Percentiles rank a stretch among this genome's conserved stretches.
These are phyloP conservation scores for Hygrophoropsis aurantiaca DNA, from an alignment of 768 basidiomycete species.

Conservation along the genomic window DNA sequence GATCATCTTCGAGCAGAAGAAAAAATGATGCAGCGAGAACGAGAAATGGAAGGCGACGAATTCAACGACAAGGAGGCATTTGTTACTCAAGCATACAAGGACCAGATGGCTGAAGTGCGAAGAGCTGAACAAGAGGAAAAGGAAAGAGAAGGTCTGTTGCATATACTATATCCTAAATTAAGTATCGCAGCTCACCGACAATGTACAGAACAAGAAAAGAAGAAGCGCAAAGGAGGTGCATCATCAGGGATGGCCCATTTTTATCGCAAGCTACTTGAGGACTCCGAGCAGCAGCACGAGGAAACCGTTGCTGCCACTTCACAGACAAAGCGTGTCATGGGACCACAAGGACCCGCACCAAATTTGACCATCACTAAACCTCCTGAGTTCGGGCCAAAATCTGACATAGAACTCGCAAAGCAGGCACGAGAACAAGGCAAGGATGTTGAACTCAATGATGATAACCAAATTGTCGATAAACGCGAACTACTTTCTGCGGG, in stretches of 20 bases:
- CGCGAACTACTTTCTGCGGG: constrained; percentile 90
- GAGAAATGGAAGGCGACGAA: constrained; percentile 90
- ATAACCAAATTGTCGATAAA: constrained; percentile 96
- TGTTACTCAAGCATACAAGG: constrained; percentile 96
- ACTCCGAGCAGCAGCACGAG: constrained; percentile 80
- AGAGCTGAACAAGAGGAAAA: constrained; percentile 92
- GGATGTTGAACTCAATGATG: constrained; percentile 92
- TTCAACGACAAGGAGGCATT: constrained; percentile 96
- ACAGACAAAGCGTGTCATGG: constrained; percentile 53
- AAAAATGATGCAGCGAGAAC: constrained; percentile 93
- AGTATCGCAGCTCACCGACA: constrained; percentile 2
- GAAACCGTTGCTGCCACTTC: constrained; percentile 79
- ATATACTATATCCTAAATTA: not conserved
- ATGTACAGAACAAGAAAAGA: constrained; percentile 53
- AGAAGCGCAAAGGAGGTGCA: constrained; percentile 51
- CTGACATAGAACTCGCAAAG: constrained; percentile 74
- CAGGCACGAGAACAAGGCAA: constrained; percentile 74
- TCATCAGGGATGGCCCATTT: constrained; percentile 85
- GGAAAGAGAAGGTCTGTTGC: constrained; percentile 72
- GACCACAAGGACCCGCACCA: constrained; percentile 59
- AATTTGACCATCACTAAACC: constrained; percentile 81
- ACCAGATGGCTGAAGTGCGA: constrained; percentile 91
- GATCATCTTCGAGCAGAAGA: constrained; percentile 95
- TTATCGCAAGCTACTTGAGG: constrained; percentile 75
- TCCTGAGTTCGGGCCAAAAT: constrained; percentile 55